Evolutionary conservation across 768 basidiomycete genomes (phyloP).

Genomic region (Auriscalpium vulgare): DNA sequence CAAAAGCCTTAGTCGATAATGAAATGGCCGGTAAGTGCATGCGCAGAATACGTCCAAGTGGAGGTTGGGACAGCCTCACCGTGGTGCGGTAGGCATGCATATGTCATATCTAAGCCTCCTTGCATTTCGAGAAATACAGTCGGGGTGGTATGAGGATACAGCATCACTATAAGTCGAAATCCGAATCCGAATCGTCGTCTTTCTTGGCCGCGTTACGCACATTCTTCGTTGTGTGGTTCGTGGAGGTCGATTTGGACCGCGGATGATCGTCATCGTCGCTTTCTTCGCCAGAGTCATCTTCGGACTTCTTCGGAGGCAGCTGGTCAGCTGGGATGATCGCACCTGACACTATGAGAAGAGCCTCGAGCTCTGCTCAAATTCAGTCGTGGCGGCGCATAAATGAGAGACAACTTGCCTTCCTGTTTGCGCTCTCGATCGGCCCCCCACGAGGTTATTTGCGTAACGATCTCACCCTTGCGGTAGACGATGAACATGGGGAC

Average conservation of each 20-base stretch:
- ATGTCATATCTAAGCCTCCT: too few relatives aligned
- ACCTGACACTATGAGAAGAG: constrained; percentile 53
- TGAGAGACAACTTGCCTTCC: constrained; percentile 41
- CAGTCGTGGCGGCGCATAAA: constrained; percentile 3
- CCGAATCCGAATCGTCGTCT: constrained; percentile 65
- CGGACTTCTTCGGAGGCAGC: constrained; percentile 21
- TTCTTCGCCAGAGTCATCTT: constrained; percentile 39
- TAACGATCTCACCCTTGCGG: constrained; percentile 82
- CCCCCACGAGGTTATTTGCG: constrained; percentile 82
- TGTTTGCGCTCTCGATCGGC: constrained; percentile 67
- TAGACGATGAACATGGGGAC: constrained; percentile 92
- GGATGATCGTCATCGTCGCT: constrained; percentile 40
- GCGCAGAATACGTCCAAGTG: too few relatives aligned
- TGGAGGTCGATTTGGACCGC: constrained; percentile 51
- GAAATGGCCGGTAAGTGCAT: too few relatives aligned
- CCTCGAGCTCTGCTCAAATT: constrained; percentile 53
- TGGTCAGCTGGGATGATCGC: constrained; percentile 54
- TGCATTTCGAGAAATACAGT: too few relatives aligned
- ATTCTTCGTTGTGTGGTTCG: constrained; percentile 48
- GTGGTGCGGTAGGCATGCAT: too few relatives aligned
- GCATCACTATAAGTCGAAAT: constrained; percentile 45
- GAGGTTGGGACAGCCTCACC: too few relatives aligned
- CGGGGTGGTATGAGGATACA: too few relatives aligned
- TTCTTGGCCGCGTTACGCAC: constrained; percentile 41
- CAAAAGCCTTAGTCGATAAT: too few relatives aligned